Percentiles rank a stretch among this genome's conserved stretches.
These are phyloP conservation scores for Acanthamoeba sp. DNA, from an alignment of 208 protist species.

Conservation along the genomic window DNA sequence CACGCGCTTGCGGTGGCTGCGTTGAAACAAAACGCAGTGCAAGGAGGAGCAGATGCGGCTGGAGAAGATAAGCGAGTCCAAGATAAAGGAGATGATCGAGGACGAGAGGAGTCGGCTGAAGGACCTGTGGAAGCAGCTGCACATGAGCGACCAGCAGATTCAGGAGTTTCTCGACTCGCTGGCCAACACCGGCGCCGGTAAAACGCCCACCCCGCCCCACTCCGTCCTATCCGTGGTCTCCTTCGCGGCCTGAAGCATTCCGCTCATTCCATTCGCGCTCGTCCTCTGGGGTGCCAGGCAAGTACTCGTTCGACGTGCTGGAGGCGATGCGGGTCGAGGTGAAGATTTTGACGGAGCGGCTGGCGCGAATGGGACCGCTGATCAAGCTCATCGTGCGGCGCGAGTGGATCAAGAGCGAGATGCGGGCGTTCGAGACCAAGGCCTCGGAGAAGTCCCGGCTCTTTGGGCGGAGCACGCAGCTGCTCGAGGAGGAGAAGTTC, in stretches of 20 bases:
- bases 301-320: conserved; percentile 70
- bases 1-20: no score
- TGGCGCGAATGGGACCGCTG: conserved; percentile 73
- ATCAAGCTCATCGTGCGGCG: conserved; percentile 75
- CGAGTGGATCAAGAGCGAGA: conserved; percentile 76
- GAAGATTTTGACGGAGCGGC: conserved; percentile 2
- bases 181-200: background rate
- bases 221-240: no score
- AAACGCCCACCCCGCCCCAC: no score
- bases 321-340: conserved; percentile 64
- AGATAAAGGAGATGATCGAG: conserved; percentile 74
- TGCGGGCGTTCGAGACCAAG: conserved; percentile 73
- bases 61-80: conserved; percentile 69
- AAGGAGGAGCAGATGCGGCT: conserved; percentile 46
- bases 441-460: conserved; percentile 59
- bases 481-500: conserved; percentile 15
- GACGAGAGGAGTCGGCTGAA: background rate
- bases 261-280: no score
- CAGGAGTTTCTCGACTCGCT: conserved; percentile 56
- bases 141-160: conserved; percentile 70
- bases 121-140: conserved; percentile 64
- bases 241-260: no score
- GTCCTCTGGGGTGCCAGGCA: background rate
- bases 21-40: no score
- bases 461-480: conserved; percentile 53